Conservation (phyloP, 345 rosid genomes). For the Syzygium oleosum region DNA sequence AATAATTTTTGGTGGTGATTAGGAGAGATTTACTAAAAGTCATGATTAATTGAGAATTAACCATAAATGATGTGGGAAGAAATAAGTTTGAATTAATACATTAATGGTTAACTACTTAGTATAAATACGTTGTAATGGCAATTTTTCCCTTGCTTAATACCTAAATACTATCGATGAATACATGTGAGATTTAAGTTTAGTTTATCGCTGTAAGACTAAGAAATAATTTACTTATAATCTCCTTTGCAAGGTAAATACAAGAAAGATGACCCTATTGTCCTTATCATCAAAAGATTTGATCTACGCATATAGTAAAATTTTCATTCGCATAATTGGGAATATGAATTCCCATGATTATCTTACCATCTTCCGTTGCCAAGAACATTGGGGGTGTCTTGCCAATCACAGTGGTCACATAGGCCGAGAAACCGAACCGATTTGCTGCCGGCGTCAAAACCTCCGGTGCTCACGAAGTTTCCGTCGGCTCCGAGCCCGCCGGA, state of each 20-base stretch:
- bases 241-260: neutral
- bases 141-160: too few species aligned
- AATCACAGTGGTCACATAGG: constrained; percentile 26
- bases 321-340: neutral
- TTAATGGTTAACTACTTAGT: too few species aligned
- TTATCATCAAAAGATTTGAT: neutral
- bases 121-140: too few species aligned
- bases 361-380: constrained; percentile 76
- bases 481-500: constrained; percentile 70
- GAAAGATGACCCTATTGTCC: neutral
- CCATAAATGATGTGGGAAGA: too few species aligned
- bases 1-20: too few species aligned
- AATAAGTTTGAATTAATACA: too few species aligned
- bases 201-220: neutral
- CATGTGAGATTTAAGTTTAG: neutral
- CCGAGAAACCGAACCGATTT: constrained; percentile 50
- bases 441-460: constrained; percentile 64
- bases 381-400: constrained; percentile 63
- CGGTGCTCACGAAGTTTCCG: constrained; percentile 68
- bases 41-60: too few species aligned
- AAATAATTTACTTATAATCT: neutral
- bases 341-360: neutral
- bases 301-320: neutral
- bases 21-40: too few species aligned
- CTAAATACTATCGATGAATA: neutral